phyloP scores from a whole-genome alignment of 1,139 yeast species.

The Eremothecium cymbalariae region DNA sequence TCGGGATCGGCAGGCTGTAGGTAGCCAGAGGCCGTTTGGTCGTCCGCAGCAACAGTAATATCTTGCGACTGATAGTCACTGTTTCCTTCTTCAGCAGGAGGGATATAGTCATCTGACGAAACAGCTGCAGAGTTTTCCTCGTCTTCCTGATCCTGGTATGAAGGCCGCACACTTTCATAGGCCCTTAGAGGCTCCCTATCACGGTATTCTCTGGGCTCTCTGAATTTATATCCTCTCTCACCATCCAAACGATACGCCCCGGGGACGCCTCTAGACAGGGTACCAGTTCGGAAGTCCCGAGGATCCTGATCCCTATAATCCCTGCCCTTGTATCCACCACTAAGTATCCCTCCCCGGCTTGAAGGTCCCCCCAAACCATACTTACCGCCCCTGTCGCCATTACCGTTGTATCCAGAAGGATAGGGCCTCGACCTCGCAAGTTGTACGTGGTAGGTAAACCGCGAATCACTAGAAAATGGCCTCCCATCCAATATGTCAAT shows the following conservation, averaged over 20 bases:
- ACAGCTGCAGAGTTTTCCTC: background rate
- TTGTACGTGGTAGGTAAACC: conserved; percentile 44
- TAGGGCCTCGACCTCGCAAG: conserved; percentile 49
- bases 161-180: conserved; percentile 3
- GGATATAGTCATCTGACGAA: background rate
- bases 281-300: no score
- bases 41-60: no score
- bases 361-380: conserved; percentile 9
- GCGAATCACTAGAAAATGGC: conserved; percentile 36
- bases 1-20: no score
- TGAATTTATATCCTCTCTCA: conserved; percentile 12
- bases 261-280: background rate
- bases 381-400: conserved; percentile 19
- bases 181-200: conserved; percentile 5
- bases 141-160: background rate
- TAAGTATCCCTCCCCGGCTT: background rate
- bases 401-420: conserved; percentile 13
- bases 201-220: conserved; percentile 5
- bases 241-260: conserved; percentile 11
- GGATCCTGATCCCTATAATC: conserved; percentile 3
- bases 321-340: conserved; percentile 3
- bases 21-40: no score
- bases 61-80: no score
- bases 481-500: conserved; percentile 44
- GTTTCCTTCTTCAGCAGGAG: no score